These are phyloP conservation scores for Coemansia sp. DNA, from an alignment of 192 early-diverging fungal species.

Conservation along the genomic window DNA sequence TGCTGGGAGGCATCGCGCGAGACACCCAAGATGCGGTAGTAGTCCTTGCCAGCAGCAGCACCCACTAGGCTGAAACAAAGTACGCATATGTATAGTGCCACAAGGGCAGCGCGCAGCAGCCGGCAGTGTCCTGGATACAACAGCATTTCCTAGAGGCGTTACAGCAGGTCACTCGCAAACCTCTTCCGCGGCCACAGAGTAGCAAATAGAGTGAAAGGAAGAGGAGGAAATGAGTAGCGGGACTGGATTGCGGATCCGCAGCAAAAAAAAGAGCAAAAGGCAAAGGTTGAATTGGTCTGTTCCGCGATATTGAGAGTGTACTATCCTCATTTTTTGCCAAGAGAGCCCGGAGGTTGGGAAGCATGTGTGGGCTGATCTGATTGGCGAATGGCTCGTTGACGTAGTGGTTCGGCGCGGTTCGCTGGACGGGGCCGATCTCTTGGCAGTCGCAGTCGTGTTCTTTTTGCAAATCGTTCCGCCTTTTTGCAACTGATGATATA, in stretches of 20 bases:
- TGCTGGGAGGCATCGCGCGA: slow-evolving; percentile 56
- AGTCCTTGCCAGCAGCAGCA: slow-evolving; percentile 63
- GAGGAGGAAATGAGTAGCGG: too few species aligned
- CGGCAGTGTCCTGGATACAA: slow-evolving; percentile 11
- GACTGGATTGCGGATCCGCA: not conserved
- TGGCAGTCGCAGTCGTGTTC: not conserved
- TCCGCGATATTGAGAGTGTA: too few species aligned
- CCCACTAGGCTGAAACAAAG: slow-evolving; percentile 12
- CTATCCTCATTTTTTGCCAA: not conserved
- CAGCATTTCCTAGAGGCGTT: not conserved
- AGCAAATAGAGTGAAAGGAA: not conserved
- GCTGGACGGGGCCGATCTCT: not conserved
- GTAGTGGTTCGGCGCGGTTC: slow-evolving; percentile 2
- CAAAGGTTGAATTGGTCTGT: not conserved
- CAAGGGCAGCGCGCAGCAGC: slow-evolving; percentile 19
- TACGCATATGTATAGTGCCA: slow-evolving; percentile 17
- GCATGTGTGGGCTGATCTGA: not conserved
- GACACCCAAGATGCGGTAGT: slow-evolving; percentile 87
- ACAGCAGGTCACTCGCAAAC: not conserved
- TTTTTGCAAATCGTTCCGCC: not conserved
- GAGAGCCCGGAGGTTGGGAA: not conserved
- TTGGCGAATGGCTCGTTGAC: not conserved
- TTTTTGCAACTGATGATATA: not conserved
- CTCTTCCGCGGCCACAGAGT: not conserved
- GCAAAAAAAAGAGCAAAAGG: not conserved